Evolutionary conservation across 1,284 basidiomycete species (phyloP).

Genomic region (Ganoderma leucocontextum): DNA sequence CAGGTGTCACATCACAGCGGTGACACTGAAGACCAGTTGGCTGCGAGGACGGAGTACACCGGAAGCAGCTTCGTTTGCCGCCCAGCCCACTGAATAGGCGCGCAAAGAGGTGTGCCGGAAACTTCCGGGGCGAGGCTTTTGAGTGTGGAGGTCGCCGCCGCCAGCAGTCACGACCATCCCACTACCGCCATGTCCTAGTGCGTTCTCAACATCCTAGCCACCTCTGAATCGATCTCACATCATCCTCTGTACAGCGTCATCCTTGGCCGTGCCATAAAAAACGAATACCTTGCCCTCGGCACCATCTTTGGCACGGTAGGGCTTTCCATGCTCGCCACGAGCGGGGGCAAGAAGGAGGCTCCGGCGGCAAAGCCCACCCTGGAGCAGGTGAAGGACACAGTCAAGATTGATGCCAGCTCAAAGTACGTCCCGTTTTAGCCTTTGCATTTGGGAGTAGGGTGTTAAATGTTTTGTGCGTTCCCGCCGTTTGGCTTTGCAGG

Average conservation of each 20-base stretch:
- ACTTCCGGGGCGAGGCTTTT: conserved; percentile 29
- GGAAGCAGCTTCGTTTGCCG: not conserved
- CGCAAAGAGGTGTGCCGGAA: conserved; percentile 8
- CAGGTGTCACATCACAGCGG: conserved; percentile 58
- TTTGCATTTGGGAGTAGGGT: not conserved
- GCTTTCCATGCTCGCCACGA: conserved; percentile 56
- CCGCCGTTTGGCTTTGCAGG: conserved; percentile 43
- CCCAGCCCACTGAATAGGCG: not conserved
- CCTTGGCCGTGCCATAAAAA: conserved; percentile 78
- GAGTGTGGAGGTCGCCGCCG: conserved; percentile 21
- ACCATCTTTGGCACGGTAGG: conserved; percentile 64
- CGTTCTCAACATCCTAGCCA: conserved; percentile 27
- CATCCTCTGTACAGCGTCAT: conserved; percentile 58
- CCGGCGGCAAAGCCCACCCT: conserved; percentile 51
- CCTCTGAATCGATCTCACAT: not conserved
- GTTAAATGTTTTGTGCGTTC: conserved; percentile 15
- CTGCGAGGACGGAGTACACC: not conserved
- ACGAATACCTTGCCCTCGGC: conserved; percentile 77
- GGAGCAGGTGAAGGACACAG: conserved; percentile 65
- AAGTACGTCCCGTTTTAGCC: conserved; percentile 57
- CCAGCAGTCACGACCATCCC: conserved; percentile 34
- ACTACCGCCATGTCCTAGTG: conserved; percentile 52
- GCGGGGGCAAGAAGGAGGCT: conserved; percentile 58
- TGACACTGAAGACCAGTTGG: conserved; percentile 24
- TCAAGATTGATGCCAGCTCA: conserved; percentile 69